Percentiles rank a stretch among this genome's conserved stretches.
phyloP scores from a whole-genome alignment of 192 early-diverging fungal species.

The Rhizophagus prolifer region DNA sequence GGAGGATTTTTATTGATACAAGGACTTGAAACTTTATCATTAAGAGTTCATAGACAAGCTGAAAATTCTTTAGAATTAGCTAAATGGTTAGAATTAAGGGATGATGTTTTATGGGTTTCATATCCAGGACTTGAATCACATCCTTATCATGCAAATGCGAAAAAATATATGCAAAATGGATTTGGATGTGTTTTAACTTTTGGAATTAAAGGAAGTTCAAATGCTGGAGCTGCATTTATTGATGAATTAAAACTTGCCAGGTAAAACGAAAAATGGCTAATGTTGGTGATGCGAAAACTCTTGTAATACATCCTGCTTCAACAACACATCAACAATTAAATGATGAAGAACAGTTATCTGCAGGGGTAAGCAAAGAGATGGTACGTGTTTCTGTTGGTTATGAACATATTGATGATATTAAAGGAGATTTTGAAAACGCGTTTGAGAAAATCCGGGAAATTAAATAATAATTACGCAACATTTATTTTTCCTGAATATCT shows the following conservation, averaged over 20 bases:
- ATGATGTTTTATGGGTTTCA: slow-evolving; percentile 85
- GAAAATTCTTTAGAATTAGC: slow-evolving; percentile 80
- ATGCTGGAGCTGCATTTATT: slow-evolving; percentile 72
- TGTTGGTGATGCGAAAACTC: slow-evolving; percentile 87
- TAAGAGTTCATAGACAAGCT: slow-evolving; percentile 85
- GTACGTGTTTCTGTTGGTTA: slow-evolving; percentile 86
- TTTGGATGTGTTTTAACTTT: slow-evolving; percentile 88
- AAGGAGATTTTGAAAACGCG: slow-evolving; percentile 61
- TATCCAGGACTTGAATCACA: slow-evolving; percentile 84
- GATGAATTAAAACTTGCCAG: slow-evolving; percentile 76
- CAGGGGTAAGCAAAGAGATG: slow-evolving; percentile 79
- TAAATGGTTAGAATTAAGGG: slow-evolving; percentile 65
- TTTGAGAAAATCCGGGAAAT: slow-evolving; percentile 30
- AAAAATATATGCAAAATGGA: slow-evolving; percentile 78
- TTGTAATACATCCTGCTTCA: slow-evolving; percentile 80
- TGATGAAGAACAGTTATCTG: slow-evolving; percentile 73
- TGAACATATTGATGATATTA: slow-evolving; percentile 77
- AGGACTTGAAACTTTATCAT: slow-evolving; percentile 88
- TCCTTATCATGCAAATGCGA: slow-evolving; percentile 74
- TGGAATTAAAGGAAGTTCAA: slow-evolving; percentile 58
- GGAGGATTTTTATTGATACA: slow-evolving; percentile 84
- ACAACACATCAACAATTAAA: slow-evolving; percentile 90
- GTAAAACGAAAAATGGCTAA: slow-evolving; percentile 79
- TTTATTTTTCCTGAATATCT: too few species aligned
- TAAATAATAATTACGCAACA: too few species aligned